Conservation (phyloP, 169 alveolate species). For the Toxoplasma gondii region DNA sequence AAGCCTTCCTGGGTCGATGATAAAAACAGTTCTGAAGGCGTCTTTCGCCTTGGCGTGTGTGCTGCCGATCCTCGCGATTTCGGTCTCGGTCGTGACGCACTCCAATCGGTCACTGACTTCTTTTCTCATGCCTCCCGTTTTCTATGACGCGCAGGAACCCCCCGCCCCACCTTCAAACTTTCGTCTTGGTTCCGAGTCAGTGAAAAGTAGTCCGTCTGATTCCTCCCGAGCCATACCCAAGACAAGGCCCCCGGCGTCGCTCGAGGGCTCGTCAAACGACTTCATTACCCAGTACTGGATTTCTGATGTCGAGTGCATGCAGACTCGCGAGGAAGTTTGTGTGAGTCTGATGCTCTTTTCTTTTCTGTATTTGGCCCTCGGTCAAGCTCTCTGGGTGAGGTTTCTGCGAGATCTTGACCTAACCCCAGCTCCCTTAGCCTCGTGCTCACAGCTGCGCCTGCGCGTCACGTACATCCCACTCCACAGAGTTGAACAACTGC, state of each 20-base stretch:
- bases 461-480: not conserved
- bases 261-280: not conserved
- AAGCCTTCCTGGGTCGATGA: not conserved
- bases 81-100: not conserved
- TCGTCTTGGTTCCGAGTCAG: not conserved
- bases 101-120: not conserved
- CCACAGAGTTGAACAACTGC: not conserved
- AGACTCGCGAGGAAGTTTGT: not conserved
- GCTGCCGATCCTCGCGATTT: not conserved
- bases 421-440: not conserved
- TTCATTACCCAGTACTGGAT: not conserved
- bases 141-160: slow-evolving; percentile 2
- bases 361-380: not conserved
- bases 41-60: not conserved
- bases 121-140: not conserved
- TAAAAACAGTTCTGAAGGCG: not conserved
- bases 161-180: not conserved
- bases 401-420: not conserved
- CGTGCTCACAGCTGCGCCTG: slow-evolving; percentile 6
- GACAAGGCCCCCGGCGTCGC: not conserved
- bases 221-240: not conserved
- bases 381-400: not conserved
- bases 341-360: not conserved
- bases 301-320: slow-evolving; percentile 5
- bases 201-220: not conserved